Conservation (phyloP, 2,329 filamentous ascomycete genomes). For the Fusarium globosum region DNA sequence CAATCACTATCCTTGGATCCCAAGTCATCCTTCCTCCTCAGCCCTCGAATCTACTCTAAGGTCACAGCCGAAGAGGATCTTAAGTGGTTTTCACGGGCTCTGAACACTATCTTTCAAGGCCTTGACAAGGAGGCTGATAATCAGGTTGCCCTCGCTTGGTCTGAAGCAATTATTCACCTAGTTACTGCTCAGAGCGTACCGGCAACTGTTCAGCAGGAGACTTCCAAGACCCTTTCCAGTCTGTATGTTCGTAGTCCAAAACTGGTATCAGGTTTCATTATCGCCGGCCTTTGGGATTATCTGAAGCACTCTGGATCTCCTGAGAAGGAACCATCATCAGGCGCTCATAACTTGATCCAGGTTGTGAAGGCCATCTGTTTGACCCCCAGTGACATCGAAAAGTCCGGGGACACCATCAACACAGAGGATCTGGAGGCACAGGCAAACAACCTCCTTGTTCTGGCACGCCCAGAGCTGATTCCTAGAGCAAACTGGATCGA, state of each 20-base stretch:
- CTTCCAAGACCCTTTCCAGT: conserved; percentile 68
- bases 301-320: conserved; percentile 71
- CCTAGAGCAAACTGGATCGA: conserved; percentile 89
- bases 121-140: conserved; percentile 61
- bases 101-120: conserved; percentile 69
- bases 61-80: conserved; percentile 79
- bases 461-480: conserved; percentile 82
- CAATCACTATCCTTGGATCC: conserved; percentile 77
- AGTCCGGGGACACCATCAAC: conserved; percentile 56
- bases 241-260: conserved; percentile 71
- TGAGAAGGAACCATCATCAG: conserved; percentile 83
- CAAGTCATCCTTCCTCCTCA: conserved; percentile 89
- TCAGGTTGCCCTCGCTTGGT: conserved; percentile 76
- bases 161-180: conserved; percentile 84
- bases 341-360: conserved; percentile 70
- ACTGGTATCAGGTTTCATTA: conserved; percentile 70
- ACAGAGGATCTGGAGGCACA: conserved; percentile 70
- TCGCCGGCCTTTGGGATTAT: conserved; percentile 84
- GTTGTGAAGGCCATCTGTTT: conserved; percentile 73
- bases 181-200: conserved; percentile 73
- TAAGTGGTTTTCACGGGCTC: conserved; percentile 77
- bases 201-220: conserved; percentile 71
- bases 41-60: conserved; percentile 86
- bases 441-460: conserved; percentile 79
- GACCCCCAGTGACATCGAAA: conserved; percentile 61